Evolutionary conservation across 768 basidiomycete genomes (phyloP), one percentile per base, ranked within the genome.

Genomic region (Scleroderma bovista): DNA sequence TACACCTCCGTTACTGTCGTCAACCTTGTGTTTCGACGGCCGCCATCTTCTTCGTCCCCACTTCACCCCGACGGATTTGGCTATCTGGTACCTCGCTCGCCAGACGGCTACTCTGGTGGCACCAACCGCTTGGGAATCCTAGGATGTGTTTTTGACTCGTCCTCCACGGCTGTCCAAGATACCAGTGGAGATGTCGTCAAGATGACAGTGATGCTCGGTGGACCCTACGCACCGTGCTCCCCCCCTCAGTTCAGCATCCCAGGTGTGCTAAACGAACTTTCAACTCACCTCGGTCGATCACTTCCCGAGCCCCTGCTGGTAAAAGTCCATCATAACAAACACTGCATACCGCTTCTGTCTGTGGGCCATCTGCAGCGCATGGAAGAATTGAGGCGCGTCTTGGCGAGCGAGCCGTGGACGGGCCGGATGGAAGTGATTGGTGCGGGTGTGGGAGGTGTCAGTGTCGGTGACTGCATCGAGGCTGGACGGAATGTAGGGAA

Each of bases 51-150:
- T 32, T 60, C 69, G 49, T 51, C 63, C 20, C 58, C 63, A 20
- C 75, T 94, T 44, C 86, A 92, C 57, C 92, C 93, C 0, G 75
- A 76, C 2, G 95, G 95, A 3, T 99, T 97, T 63, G 95, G 95
- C 9, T 97, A 93, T 71, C 84, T 99, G 60, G 77, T 96, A 46
- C 93, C 94, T 0, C 87, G 93, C 15, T 82, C 87, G 0, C 69
- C 67, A 29, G 65, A 65, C 5, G 84, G 75, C 19, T 86, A 88
- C 55, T 59, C 66, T n/a, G 48, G 53, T 12, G 46, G 51, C 20
- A 46, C 57, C 5, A 58, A 64, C 31, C 56, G 65, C 43, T 65
- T 74, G 11, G 79, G 80, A 3, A 76, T 88, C 17, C 76, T 98
- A 0, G 95, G 95, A 12, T 83, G 85, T 26, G 84, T 97, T 11